Base-by-base conservation (phyloP, 768 basidiomycete species). In the Tylopilus felleus region DNA sequence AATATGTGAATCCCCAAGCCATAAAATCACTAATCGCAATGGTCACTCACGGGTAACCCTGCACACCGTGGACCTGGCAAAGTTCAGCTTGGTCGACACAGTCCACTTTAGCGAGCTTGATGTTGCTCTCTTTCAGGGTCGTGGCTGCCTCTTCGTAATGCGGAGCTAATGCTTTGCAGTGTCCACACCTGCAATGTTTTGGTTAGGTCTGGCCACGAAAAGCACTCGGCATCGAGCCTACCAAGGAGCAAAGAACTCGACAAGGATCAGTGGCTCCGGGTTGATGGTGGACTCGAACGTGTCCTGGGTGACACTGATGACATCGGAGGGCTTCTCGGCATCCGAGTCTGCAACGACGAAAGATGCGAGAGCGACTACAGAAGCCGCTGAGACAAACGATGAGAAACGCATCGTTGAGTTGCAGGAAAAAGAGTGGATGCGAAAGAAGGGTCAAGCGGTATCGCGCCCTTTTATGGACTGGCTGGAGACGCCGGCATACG, bases 241-340 rank as follows among this genome's bases (percentile, higher is more conserved):
- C 89, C 89, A 93, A 58, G 89, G 90, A 25, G 91, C 90, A 68
- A 91, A 96, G 85, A 94, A 98, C 78, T 98, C 96, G 57, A 98
- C 90, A 28, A 98, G 80, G 57, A 93, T 83, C 59, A 96, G 74
- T 19, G 85, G 68, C 66, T 92, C 90, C 4, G 76, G 70, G 56
- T 77, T 74, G 54, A 95, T 83, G 53, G 79, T 69, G 28, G 79
- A 73, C 59, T 87, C 80, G 69, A 97, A 95, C 64, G 77, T 83
- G 58, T 76, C 71, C 40, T 83, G 71, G 27, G 83, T 90, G 56
- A 98, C 75, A 69, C 77, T 86, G 45, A 93, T 57, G 59, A 99
- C 95, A 71, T 98, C 96, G 3, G 89, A 89, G 25, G 39, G 31
- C 16, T 60, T 64, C 36, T 82, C 75, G 13, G 66, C 28, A 17